A percentile compares a stretch with the other conserved stretches of the same genome.
phyloP scores from a whole-genome alignment of 805 yeast genomes.

The Sugiyamaella chiloensis region DNA sequence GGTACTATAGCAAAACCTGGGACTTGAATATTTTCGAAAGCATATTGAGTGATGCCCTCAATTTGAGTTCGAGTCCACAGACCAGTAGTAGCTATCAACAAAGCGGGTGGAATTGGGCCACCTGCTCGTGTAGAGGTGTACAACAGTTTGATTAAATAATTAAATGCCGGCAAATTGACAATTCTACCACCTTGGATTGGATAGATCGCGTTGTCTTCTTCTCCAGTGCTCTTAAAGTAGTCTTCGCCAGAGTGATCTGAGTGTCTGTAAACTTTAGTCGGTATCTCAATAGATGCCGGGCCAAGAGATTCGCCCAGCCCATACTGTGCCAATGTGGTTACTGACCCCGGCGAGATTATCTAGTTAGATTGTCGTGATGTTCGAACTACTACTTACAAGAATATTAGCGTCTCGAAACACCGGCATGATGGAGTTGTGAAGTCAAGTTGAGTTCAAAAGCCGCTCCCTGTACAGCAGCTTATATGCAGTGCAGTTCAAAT shows the following conservation, averaged over 20 bases:
- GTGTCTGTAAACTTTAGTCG: constrained; percentile 65
- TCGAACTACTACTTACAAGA: constrained; percentile 27
- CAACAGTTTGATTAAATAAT: constrained; percentile 51
- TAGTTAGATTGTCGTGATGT: neutral
- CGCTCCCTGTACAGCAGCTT: neutral
- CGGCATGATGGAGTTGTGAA: constrained; percentile 25
- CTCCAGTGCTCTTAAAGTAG: constrained; percentile 39
- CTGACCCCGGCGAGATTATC: constrained; percentile 79
- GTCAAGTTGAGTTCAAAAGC: neutral
- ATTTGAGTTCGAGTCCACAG: constrained; percentile 66
- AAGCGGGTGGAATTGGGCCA: constrained; percentile 50
- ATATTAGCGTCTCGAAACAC: constrained; percentile 39
- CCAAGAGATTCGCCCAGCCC: constrained; percentile 71
- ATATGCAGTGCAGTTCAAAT: neutral
- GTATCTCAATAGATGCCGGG: constrained; percentile 72
- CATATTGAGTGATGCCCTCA: constrained; percentile 70
- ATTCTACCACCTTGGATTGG: constrained; percentile 69
- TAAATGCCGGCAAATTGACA: constrained; percentile 65
- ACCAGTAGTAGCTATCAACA: constrained; percentile 62
- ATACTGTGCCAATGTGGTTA: constrained; percentile 67
- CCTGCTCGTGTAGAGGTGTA: constrained; percentile 46
- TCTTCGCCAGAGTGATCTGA: constrained; percentile 24
- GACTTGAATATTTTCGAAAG: constrained; percentile 68
- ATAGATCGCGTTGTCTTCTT: constrained; percentile 44
- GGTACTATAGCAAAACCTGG: constrained; percentile 73